Conservation (phyloP, 1,284 basidiomycete genomes). For the Coniferiporia weirii region DNA sequence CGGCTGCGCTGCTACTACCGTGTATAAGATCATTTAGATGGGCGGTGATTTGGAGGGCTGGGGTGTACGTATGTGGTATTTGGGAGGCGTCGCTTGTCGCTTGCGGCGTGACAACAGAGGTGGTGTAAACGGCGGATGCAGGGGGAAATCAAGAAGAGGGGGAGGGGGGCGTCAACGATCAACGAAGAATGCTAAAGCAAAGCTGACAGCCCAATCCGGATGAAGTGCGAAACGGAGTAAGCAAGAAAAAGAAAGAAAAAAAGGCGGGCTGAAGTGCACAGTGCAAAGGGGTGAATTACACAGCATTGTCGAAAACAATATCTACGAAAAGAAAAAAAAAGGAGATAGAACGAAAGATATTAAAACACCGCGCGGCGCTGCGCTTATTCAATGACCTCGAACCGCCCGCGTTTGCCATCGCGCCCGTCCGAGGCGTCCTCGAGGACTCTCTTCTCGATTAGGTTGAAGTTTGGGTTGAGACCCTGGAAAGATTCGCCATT, state of each 20-base stretch:
- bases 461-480: slow-evolving; percentile 25
- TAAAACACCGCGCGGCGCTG: neutral
- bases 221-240: neutral
- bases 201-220: neutral
- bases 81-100: too few relatives aligned
- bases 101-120: too few relatives aligned
- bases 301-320: neutral
- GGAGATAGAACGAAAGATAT: neutral
- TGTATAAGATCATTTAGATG: too few relatives aligned
- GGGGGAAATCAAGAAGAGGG: neutral
- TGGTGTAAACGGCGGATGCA: neutral
- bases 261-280: neutral
- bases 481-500: slow-evolving; percentile 49
- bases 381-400: slow-evolving; percentile 60
- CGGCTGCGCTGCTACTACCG: too few relatives aligned
- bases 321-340: neutral
- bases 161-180: neutral
- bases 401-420: slow-evolving; percentile 60
- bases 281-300: neutral
- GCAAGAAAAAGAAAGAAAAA: neutral
- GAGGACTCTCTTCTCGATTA: slow-evolving; percentile 35
- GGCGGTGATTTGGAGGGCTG: too few relatives aligned
- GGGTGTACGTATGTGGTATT: too few relatives aligned
- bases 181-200: neutral
- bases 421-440: slow-evolving; percentile 46